phyloP scores from a whole-genome alignment of 192 early-diverging fungal species.

The Gaertneriomyces sp. region DNA sequence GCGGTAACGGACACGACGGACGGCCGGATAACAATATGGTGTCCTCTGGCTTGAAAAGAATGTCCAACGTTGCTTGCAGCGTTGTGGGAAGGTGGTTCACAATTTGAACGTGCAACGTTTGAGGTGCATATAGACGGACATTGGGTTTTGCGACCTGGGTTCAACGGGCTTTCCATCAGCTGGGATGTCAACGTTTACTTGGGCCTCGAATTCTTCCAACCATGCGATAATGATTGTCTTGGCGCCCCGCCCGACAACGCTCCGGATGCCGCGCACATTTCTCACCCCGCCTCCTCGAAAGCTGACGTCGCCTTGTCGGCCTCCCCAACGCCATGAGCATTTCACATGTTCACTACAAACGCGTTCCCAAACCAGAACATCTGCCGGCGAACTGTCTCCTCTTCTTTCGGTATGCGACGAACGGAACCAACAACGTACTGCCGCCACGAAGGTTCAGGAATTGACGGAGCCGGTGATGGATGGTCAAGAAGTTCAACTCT shows the following conservation, averaged over 20 bases:
- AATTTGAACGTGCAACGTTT: too few relatives aligned
- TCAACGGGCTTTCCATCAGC: too few relatives aligned
- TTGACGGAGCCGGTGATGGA: conserved; percentile 47
- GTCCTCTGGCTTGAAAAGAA: too few relatives aligned
- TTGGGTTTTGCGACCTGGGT: too few relatives aligned
- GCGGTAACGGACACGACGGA: too few relatives aligned
- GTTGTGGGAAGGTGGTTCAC: too few relatives aligned
- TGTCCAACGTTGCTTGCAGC: too few relatives aligned
- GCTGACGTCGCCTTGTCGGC: conserved; percentile 33
- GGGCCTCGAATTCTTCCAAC: not conserved
- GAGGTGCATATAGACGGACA: too few relatives aligned
- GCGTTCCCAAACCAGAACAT: conserved; percentile 74
- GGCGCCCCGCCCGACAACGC: not conserved
- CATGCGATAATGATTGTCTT: not conserved
- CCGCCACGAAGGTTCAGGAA: conserved; percentile 70
- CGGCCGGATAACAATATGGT: too few relatives aligned
- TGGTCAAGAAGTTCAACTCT: conserved; percentile 27
- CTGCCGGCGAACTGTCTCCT: conserved; percentile 52
- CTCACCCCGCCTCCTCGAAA: conserved; percentile 44
- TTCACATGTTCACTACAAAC: conserved; percentile 6
- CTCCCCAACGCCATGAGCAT: conserved; percentile 46
- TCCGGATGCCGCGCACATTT: conserved; percentile 7
- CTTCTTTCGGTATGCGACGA: conserved; percentile 44
- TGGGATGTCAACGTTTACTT: too few relatives aligned
- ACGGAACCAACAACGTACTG: conserved; percentile 73